phyloP scores from a whole-genome alignment of 805 yeast genomes.

The Debaryomyces castellii region DNA sequence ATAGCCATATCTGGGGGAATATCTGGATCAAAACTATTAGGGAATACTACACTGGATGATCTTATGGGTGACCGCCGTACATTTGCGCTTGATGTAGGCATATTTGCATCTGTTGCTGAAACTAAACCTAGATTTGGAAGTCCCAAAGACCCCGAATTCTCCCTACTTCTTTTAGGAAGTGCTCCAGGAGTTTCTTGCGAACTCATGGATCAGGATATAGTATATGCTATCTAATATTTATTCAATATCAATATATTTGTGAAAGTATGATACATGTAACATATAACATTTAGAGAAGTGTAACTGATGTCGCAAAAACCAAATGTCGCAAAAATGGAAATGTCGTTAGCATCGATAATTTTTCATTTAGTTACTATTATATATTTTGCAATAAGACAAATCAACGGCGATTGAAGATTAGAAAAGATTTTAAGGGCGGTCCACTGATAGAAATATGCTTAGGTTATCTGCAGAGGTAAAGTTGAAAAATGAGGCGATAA shows the following conservation, averaged over 20 bases:
- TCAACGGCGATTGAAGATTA: background rate
- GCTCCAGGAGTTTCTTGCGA: slow-evolving; percentile 13
- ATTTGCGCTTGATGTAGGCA: slow-evolving; percentile 14
- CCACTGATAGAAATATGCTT: background rate
- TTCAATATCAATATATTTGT: background rate
- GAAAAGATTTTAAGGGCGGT: background rate
- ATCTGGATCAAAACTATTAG: slow-evolving; percentile 25
- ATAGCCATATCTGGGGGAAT: slow-evolving; percentile 47
- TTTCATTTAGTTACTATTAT: background rate
- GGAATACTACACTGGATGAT: slow-evolving; percentile 13
- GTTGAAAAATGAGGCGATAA: background rate
- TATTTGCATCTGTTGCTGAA: slow-evolving; percentile 21
- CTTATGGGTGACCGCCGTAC: slow-evolving; percentile 10
- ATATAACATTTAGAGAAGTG: background rate
- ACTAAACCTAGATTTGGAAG: slow-evolving; percentile 21
- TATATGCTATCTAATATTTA: background rate
- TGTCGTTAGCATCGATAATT: slow-evolving; percentile 1
- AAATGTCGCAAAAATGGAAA: background rate
- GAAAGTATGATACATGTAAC: background rate
- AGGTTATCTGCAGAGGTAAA: background rate
- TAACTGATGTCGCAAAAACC: background rate
- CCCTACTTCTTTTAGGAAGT: slow-evolving; percentile 16
- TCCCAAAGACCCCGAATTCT: slow-evolving; percentile 13
- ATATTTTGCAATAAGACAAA: background rate
- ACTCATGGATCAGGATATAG: slow-evolving; percentile 5